phyloP scores from a whole-genome alignment of 2,329 filamentous ascomycete species.

The Fusarium sp. region DNA sequence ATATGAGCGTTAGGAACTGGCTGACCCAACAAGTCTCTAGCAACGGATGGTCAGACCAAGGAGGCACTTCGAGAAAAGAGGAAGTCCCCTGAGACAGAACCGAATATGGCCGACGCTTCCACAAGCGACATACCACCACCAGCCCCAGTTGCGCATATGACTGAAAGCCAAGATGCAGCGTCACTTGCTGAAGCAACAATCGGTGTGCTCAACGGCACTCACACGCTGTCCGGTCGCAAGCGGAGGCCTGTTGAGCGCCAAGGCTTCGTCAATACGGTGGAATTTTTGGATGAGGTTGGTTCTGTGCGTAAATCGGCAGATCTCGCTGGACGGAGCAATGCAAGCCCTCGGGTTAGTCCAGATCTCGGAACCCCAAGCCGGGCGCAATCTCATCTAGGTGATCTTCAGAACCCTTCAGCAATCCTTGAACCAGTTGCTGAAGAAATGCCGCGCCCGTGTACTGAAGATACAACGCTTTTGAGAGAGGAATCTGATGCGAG shows the following conservation, averaged over 20 bases:
- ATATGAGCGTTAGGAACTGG: background rate
- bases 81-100: background rate
- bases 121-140: fast-evolving
- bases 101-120: fast-evolving
- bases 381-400: fast-evolving
- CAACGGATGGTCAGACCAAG: fast-evolving
- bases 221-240: background rate
- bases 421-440: fast-evolving
- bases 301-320: background rate
- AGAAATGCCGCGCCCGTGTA: background rate
- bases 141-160: background rate
- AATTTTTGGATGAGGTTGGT: background rate
- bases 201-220: background rate
- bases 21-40: background rate
- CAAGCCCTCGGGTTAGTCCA: background rate
- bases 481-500: background rate
- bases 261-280: background rate
- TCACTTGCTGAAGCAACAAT: fast-evolving
- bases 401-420: fast-evolving
- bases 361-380: background rate
- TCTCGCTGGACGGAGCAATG: background rate
- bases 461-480: background rate
- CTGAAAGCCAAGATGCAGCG: fast-evolving
- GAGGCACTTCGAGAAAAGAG: background rate
- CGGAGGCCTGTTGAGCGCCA: background rate